Evolutionary conservation across 768 basidiomycete species (phyloP), one percentile per base, ranked within the genome.

Genomic region (Botryobasidium botryosum): DNA sequence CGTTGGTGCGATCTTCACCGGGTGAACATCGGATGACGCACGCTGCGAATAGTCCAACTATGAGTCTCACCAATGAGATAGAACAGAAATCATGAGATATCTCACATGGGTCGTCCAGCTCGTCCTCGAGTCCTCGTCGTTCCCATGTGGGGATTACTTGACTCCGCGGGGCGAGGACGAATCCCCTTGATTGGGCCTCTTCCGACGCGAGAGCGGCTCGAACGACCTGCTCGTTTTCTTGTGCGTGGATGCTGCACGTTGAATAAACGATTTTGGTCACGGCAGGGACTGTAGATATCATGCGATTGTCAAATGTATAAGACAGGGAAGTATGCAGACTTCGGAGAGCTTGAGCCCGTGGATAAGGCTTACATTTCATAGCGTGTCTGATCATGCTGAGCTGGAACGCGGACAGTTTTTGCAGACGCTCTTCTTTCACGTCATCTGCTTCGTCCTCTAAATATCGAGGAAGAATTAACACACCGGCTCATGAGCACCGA

Each of bases 161-260:
- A 5, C 61, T 57, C 43, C 65, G 65, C 27, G 71, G 66, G 3
- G 87, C 91, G 8, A 96, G 70, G 24, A 50, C 58, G 65, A 92
- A 97, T 2, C 62, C 61, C 23, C 67, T 69, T 26, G 55, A 56
- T 26, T 56, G 54, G 18, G 83, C 84, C 57, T 88, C 83, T 6
- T 75, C 68, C 23, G 79, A 80, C 44, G 64, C 64, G 36, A 97
- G 68, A 3, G 79, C 79, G 44, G 72, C 66, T 5, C 72, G 65
- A 6, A 96, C 84, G 45, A 97, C 94, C 47, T 76, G 75, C 58
- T 99, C 94, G 60, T 99, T 91, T 57, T 99, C 94, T 33, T 70
- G 71, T 12, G 82, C 72, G 60, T 96, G 80, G 38, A 94, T 67
- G 50, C 88, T 94, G 58, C 92, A 99, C n/a, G 94, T 99, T 20